These are phyloP conservation scores for Colletotrichum viniferum DNA, from an alignment of 2,329 filamentous ascomycete genomes.

Conservation along the genomic window DNA sequence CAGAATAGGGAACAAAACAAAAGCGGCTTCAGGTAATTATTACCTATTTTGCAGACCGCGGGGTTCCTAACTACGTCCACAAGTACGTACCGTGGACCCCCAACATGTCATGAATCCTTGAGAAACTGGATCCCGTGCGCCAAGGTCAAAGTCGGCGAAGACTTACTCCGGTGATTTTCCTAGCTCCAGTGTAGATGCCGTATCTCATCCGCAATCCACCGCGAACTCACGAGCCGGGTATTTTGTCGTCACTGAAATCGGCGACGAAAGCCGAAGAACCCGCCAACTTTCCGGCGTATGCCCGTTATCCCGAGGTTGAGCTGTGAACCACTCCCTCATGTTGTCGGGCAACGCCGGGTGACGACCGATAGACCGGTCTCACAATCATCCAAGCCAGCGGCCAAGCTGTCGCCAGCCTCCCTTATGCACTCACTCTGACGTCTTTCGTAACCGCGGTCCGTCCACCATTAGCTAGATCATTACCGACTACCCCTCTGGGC, in stretches of 20 bases:
- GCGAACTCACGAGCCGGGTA: neutral
- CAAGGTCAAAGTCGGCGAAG: slow-evolving; percentile 3
- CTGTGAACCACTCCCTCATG: neutral
- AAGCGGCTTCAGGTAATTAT: neutral
- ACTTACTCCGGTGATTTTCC: neutral
- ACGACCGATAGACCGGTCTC: neutral
- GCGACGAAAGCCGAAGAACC: neutral
- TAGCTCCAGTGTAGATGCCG: neutral
- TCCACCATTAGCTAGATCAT: neutral
- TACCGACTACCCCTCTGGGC: neutral
- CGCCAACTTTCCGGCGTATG: neutral
- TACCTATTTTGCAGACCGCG: neutral
- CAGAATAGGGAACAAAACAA: too few species aligned
- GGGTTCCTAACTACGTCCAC: neutral
- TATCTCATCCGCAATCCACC: neutral
- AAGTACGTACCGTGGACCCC: slow-evolving; percentile 1
- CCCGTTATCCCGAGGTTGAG: slow-evolving; percentile 11
- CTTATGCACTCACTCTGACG: neutral
- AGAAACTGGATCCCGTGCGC: neutral
- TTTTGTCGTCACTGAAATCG: neutral
- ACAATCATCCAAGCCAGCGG: neutral
- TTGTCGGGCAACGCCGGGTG: slow-evolving; percentile 6
- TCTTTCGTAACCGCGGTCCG: neutral
- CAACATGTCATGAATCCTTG: neutral
- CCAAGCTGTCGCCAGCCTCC: neutral